These are phyloP conservation scores for Leptographium radiaticola DNA, from an alignment of 2,329 filamentous ascomycete species.

Conservation along the genomic window DNA sequence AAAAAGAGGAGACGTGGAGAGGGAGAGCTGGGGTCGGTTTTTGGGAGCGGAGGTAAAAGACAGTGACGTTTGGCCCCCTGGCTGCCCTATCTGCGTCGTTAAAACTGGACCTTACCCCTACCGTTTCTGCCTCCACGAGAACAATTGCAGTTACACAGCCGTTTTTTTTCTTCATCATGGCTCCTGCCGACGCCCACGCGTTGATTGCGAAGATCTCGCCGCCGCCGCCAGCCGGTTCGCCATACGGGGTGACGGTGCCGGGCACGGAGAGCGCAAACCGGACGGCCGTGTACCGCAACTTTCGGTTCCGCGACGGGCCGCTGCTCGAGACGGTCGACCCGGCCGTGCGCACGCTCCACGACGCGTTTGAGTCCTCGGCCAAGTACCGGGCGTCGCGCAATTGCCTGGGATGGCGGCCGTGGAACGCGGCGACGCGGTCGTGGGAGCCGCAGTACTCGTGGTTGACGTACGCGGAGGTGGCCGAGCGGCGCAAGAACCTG, in stretches of 20 bases:
- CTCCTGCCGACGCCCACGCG: slow-evolving; percentile 23
- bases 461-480: slow-evolving; percentile 71
- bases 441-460: slow-evolving; percentile 68
- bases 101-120: background rate
- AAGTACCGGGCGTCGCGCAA: slow-evolving; percentile 50
- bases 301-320: slow-evolving; percentile 57
- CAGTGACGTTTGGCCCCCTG: too few species aligned
- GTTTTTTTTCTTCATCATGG: slow-evolving; percentile 16
- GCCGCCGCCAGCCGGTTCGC: slow-evolving; percentile 58
- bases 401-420: slow-evolving; percentile 71
- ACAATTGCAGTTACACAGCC: background rate
- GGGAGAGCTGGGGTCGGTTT: background rate
- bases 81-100: too few species aligned
- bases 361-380: slow-evolving; percentile 61
- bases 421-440: slow-evolving; percentile 58
- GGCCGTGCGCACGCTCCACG: slow-evolving; percentile 57
- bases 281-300: slow-evolving; percentile 70
- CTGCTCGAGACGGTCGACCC: slow-evolving; percentile 63
- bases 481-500: slow-evolving; percentile 66
- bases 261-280: slow-evolving; percentile 62
- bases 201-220: slow-evolving; percentile 40
- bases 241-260: slow-evolving; percentile 67
- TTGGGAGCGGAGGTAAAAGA: too few species aligned
- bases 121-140: background rate
- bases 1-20: background rate